phyloP scores from a whole-genome alignment of 2,329 filamentous ascomycete species.

The Xylaria sp. region DNA sequence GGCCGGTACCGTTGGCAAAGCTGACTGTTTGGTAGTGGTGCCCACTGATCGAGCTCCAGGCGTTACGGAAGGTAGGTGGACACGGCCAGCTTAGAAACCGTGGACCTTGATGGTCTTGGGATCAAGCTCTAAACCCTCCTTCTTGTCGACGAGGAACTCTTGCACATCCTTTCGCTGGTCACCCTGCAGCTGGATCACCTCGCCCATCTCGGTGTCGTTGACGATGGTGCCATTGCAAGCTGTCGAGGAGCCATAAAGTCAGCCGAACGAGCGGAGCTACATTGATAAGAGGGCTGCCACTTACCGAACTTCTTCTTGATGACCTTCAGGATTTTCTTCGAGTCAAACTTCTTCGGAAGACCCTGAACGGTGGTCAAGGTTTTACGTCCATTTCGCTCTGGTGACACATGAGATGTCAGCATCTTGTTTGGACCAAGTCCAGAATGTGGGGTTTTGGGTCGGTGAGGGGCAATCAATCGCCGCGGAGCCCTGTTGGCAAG shows the following conservation, averaged over 20 bases:
- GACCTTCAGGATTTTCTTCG: slow-evolving; percentile 99
- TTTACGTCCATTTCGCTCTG: slow-evolving; percentile 99
- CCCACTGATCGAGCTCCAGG: slow-evolving; percentile 24
- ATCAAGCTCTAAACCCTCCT: slow-evolving; percentile 90
- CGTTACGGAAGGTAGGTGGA: slow-evolving; percentile 30
- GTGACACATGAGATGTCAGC: slow-evolving; percentile 43
- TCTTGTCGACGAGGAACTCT: slow-evolving; percentile 96
- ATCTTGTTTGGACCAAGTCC: slow-evolving; percentile 1
- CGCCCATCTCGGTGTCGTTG: slow-evolving; percentile 92
- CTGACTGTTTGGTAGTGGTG: slow-evolving; percentile 28
- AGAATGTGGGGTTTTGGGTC: slow-evolving; percentile 1
- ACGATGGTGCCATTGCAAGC: slow-evolving; percentile 99
- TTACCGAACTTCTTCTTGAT: slow-evolving; percentile 99
- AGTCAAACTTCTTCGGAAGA: slow-evolving; percentile 97
- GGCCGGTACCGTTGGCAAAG: slow-evolving; percentile 14
- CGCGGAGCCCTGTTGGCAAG: slow-evolving; percentile 4
- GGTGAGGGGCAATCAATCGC: slow-evolving; percentile 2
- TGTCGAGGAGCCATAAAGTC: slow-evolving; percentile 41
- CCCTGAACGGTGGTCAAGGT: slow-evolving; percentile 99
- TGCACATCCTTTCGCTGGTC: slow-evolving; percentile 99
- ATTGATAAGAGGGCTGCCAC: slow-evolving; percentile 32
- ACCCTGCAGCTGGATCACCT: slow-evolving; percentile 99
- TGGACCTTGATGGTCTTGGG: slow-evolving; percentile 92
- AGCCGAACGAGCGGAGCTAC: neutral
- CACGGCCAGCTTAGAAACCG: slow-evolving; percentile 60